These are phyloP conservation scores for Salix arbutifolia DNA, from an alignment of 345 rosid genomes.

Conservation along the genomic window DNA sequence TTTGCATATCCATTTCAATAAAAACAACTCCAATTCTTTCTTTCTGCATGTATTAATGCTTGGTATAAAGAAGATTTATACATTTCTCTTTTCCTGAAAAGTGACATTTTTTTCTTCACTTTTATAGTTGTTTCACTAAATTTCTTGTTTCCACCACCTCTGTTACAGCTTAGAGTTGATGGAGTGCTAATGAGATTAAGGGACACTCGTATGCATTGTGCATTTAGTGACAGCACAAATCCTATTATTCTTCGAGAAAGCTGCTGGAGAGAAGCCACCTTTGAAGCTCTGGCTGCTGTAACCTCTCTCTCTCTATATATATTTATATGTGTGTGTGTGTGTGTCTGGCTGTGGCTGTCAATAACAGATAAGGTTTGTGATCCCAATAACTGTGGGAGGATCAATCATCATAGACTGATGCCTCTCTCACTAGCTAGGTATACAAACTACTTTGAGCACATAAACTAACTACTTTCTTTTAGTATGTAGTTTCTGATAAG, in stretches of 20 bases:
- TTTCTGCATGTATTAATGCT: background rate
- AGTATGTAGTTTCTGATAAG: no score
- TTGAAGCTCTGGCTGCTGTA: conserved; percentile 68
- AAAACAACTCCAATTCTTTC: background rate
- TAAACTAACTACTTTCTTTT: no score
- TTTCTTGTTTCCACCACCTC: background rate
- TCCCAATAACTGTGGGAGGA: no score
- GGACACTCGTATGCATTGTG: conserved; percentile 84
- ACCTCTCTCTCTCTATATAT: conserved; percentile 14
- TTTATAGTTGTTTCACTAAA: background rate
- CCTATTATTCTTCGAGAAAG: conserved; percentile 72
- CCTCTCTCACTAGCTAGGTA: no score
- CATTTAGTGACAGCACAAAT: conserved; percentile 40
- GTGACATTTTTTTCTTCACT: background rate
- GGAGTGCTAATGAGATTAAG: conserved; percentile 93
- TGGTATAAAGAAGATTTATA: background rate
- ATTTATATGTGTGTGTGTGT: no score
- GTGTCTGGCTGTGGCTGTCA: background rate
- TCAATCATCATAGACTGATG: no score
- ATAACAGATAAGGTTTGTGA: no score
- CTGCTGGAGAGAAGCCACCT: conserved; percentile 93
- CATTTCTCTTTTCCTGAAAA: background rate
- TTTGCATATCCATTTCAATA: background rate
- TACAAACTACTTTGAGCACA: no score
- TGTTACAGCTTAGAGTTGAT: conserved; percentile 85